Evolutionary conservation across 106 monocot genomes (phyloP), one percentile per base, ranked within the genome.

Genomic region (Dioscorea zingiberensis): DNA sequence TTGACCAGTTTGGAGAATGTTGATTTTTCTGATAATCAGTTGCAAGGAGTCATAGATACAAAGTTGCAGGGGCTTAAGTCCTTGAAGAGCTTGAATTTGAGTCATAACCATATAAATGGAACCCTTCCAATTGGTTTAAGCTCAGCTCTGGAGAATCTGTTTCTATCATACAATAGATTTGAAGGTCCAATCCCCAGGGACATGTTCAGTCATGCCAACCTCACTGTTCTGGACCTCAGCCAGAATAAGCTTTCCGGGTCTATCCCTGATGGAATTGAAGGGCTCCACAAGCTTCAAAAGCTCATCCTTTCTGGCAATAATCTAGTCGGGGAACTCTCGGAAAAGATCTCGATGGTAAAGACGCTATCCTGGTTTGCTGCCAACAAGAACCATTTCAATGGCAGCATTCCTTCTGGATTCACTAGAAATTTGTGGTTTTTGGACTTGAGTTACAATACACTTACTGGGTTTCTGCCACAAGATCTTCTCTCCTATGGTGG

Each of bases 381-480:
- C 7, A 68, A 81, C 26, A 66, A 68, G 59, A 85, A 85, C 74
- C 18, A 38, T 0, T 81, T 85, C 24, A 54, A 0, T 17, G 81
- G 85, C 27, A 0, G 24, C 0, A 74, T 85, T 24, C 81, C 81
- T 17, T 4, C 19, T 44, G 71, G 60, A 21, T 70, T 85, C 23
- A 74, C 81, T 10, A 57, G 44, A 6, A 24, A 71, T 21, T 1
- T 74, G 55, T 48, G 15, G 21, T 16, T 51, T 21, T 48, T 85
- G 66, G 85, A 85, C 68, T 74, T 85, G 30, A 81, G 85, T 59
- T 85, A 64, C 68, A 85, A 85, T 53, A 7, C 18, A 1, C 63
- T 85, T 2, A 19, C 2, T 5, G 85, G 85, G 4, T 44, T 14
- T 25, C 66, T 85, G 12, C 85, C 77, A 9, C 0, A 32, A 9